Conservation (phyloP, 2,329 filamentous ascomycete genomes). For the Aspergillus amoenus region DNA sequence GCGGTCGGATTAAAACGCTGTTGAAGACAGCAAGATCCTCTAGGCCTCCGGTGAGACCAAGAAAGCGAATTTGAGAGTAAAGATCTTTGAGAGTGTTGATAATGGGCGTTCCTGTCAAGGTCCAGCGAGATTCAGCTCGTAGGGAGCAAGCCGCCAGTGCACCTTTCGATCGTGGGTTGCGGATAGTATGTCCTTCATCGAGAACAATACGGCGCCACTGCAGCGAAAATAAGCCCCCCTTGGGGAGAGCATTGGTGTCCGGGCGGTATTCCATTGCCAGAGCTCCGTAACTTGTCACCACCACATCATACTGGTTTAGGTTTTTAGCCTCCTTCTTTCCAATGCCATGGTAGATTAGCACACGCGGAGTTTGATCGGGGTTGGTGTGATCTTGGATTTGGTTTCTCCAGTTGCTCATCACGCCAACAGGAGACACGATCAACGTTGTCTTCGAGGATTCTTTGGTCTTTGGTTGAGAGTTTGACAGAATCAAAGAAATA, state of each 20-base stretch:
- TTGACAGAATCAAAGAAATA: conserved; percentile 72
- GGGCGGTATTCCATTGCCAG: conserved; percentile 65
- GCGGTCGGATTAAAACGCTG: conserved; percentile 65
- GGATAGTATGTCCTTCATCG: conserved; percentile 80
- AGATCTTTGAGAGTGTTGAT: conserved; percentile 80
- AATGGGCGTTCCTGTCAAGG: conserved; percentile 77
- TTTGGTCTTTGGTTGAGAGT: conserved; percentile 42
- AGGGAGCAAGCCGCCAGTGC: conserved; percentile 68
- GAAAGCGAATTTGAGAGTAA: conserved; percentile 75
- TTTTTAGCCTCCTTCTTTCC: conserved; percentile 59
- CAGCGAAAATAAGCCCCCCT: conserved; percentile 59
- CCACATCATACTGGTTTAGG: conserved; percentile 67
- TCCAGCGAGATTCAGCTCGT: conserved; percentile 72
- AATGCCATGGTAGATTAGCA: conserved; percentile 73
- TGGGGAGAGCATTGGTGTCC: conserved; percentile 44
- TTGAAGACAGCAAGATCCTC: conserved; percentile 74
- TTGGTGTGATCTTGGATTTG: conserved; percentile 74
- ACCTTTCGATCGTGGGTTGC: conserved; percentile 72
- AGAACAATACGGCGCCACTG: conserved; percentile 78
- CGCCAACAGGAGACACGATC: conserved; percentile 77
- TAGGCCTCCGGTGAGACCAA: conserved; percentile 73
- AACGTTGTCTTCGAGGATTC: conserved; percentile 64
- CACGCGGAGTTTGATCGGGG: conserved; percentile 59
- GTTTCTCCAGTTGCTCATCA: conserved; percentile 88
- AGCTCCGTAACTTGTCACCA: conserved; percentile 83